Evolutionary conservation across 345 rosid species (phyloP).

Genomic region (Bruguiera gymnorhiza): DNA sequence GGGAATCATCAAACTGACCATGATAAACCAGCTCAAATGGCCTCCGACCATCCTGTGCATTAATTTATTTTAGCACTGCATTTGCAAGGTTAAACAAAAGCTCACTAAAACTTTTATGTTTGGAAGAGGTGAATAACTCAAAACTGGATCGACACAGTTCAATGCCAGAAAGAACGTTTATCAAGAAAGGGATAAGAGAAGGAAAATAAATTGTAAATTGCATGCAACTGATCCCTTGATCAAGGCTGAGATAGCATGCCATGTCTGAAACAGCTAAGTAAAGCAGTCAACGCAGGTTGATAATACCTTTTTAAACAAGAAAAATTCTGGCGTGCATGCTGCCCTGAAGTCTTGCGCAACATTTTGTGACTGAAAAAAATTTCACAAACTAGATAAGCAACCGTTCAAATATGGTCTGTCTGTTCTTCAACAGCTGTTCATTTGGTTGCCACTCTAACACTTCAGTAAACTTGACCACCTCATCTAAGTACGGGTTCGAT

Average conservation of each 20-base stretch:
- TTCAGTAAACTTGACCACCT: not conserved
- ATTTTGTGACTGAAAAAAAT: slow-evolving; percentile 64
- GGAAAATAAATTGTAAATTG: not conserved
- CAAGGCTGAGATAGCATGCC: not conserved
- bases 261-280: not conserved
- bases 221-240: slow-evolving; percentile 6
- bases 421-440: not conserved
- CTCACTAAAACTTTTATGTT: too few species aligned
- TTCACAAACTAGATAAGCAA: not conserved
- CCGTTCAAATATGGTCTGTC: not conserved
- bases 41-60: slow-evolving; percentile 71
- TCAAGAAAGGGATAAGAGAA: not conserved
- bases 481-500: not conserved
- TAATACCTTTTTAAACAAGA: slow-evolving; percentile 73
- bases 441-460: not conserved
- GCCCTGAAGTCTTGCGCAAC: slow-evolving; percentile 78
- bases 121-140: not conserved
- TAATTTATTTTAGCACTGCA: not conserved
- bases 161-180: not conserved
- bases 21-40: slow-evolving; percentile 92
- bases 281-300: not conserved
- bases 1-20: slow-evolving; percentile 88
- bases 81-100: too few species aligned
- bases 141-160: not conserved
- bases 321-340: slow-evolving; percentile 87